These are phyloP conservation scores for Fusarium graminum DNA, from an alignment of 2,329 filamentous ascomycete genomes.

Conservation along the genomic window DNA sequence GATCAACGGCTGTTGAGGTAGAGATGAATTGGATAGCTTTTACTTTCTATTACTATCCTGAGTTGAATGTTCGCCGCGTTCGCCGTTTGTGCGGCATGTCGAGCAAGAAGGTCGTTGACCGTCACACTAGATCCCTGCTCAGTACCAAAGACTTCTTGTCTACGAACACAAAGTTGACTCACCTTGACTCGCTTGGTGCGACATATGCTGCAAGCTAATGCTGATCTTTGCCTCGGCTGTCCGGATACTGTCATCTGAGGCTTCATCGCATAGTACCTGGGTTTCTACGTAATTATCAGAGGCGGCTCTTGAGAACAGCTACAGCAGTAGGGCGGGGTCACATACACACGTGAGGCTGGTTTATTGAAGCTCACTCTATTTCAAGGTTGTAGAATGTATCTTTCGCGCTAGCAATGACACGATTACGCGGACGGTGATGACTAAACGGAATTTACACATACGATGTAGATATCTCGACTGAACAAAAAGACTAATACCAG, in stretches of 20 bases:
- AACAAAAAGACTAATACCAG: too few relatives aligned
- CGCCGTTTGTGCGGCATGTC: neutral
- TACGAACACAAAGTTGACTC: too few relatives aligned
- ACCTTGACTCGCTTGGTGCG: conserved; percentile 13
- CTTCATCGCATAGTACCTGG: neutral
- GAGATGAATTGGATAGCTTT: neutral
- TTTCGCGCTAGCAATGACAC: too few relatives aligned
- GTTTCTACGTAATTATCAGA: neutral
- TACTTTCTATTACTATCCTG: conserved; percentile 16
- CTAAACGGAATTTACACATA: too few relatives aligned
- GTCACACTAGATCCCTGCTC: neutral
- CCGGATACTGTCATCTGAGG: conserved; percentile 6
- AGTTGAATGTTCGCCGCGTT: neutral
- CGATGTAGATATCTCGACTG: too few relatives aligned
- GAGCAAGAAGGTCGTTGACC: neutral
- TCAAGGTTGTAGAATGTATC: too few relatives aligned
- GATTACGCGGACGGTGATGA: too few relatives aligned
- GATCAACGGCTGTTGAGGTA: too few relatives aligned
- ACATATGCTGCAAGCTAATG: neutral
- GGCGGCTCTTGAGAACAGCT: too few relatives aligned
- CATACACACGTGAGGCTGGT: neutral
- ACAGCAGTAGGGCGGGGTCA: neutral
- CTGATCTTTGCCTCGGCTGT: neutral
- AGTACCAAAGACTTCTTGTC: too few relatives aligned
- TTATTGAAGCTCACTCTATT: too few relatives aligned